phyloP scores from a whole-genome alignment of 139 green algal genomes.

The Auxenochlorella protothecoides region DNA sequence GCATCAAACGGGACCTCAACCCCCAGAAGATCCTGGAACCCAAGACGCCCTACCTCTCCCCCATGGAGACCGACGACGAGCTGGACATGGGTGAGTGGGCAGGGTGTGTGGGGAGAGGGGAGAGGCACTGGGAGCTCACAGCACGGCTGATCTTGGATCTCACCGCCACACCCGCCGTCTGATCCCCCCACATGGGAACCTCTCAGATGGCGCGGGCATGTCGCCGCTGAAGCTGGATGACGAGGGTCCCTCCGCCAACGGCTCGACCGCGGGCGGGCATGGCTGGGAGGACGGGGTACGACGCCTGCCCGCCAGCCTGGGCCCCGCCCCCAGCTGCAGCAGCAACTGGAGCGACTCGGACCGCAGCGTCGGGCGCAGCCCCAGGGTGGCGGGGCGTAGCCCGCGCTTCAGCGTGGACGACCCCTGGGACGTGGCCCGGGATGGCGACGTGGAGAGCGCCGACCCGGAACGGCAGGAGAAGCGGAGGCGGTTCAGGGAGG shows the following conservation, averaged over 20 bases:
- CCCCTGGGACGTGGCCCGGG: not conserved
- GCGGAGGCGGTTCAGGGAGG: slow-evolving; percentile 22
- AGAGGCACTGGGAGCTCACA: not conserved
- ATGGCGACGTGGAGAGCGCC: slow-evolving; percentile 4
- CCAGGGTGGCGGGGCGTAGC: not conserved
- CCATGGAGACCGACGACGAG: slow-evolving; percentile 25
- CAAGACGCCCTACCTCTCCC: slow-evolving; percentile 32
- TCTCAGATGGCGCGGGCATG: slow-evolving; percentile 3
- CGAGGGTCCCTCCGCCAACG: not conserved
- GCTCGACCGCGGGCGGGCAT: not conserved
- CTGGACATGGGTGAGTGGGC: slow-evolving; percentile 5
- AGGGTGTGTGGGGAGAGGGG: not conserved
- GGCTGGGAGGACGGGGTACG: not conserved
- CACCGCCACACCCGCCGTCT: not conserved
- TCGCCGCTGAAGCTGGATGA: slow-evolving; percentile 17
- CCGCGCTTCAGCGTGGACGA: slow-evolving; percentile 20
- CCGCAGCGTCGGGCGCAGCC: slow-evolving; percentile 3
- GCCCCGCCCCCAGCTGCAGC: not conserved
- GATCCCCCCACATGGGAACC: not conserved
- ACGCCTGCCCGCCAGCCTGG: not conserved
- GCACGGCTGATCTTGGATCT: not conserved
- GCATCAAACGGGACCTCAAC: slow-evolving; percentile 32
- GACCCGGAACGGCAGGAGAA: slow-evolving; percentile 20
- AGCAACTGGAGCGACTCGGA: not conserved
- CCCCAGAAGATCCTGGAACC: slow-evolving; percentile 32